Evolutionary conservation across 306 rosid genomes (phyloP).

Genomic region (Castanea mollissima): DNA sequence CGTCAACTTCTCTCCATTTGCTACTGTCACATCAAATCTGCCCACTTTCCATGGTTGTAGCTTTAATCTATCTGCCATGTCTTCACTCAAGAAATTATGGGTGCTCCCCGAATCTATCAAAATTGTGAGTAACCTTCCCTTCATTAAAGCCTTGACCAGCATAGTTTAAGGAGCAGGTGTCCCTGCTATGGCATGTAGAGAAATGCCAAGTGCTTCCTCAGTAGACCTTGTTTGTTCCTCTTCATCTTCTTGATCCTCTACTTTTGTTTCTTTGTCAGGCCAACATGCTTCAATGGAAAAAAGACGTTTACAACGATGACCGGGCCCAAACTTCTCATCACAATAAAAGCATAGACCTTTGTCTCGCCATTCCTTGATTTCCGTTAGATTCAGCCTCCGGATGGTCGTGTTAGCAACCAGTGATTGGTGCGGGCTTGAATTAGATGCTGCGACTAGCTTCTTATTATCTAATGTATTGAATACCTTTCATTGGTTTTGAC

Average conservation of each 20-base stretch:
- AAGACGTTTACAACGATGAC: neutral
- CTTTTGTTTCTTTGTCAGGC: neutral
- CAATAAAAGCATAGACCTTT: neutral
- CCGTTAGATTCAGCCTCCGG: accelerated
- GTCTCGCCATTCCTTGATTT: neutral
- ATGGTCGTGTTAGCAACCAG: too few relatives aligned
- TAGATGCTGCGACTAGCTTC: neutral
- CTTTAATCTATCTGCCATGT: too few relatives aligned
- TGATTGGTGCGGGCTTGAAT: neutral
- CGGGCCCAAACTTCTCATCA: neutral
- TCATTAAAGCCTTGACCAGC: neutral
- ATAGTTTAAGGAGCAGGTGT: neutral
- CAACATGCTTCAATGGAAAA: neutral
- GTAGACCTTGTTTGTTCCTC: neutral
- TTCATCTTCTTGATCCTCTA: neutral
- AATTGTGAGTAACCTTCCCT: neutral
- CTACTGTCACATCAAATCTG: neutral
- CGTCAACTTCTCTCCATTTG: neutral
- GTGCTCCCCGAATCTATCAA: neutral
- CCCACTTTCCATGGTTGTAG: too few relatives aligned
- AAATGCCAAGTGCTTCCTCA: neutral
- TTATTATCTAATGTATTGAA: neutral
- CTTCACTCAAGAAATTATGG: neutral
- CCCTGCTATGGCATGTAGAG: neutral
- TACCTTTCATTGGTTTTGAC: neutral